Percentiles rank a stretch among this genome's conserved stretches.
Evolutionary conservation across 495 filamentous ascomycete species (phyloP).

Genomic region (Penicillium roqueforti): DNA sequence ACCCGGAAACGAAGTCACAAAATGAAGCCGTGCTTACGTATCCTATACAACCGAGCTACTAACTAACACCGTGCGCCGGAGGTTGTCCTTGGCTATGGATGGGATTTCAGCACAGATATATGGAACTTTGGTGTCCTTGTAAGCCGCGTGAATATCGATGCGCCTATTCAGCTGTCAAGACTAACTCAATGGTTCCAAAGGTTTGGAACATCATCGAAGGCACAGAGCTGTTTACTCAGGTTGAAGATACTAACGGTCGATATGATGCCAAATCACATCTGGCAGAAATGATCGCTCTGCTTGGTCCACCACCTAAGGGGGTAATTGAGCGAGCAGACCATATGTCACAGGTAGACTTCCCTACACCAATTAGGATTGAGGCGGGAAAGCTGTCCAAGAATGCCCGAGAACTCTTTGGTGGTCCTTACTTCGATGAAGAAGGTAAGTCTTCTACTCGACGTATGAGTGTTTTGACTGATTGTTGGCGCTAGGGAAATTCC

Average conservation of each 20-base stretch:
- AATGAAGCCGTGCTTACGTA: neutral
- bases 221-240: slow-evolving; percentile 42
- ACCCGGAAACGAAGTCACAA: too few relatives aligned
- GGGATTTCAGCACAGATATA: slow-evolving; percentile 41
- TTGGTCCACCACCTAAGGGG: slow-evolving; percentile 38
- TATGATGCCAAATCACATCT: slow-evolving; percentile 41
- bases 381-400: too few relatives aligned
- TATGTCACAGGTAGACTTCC: too few relatives aligned
- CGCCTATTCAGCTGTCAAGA: too few relatives aligned
- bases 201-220: slow-evolving; percentile 50
- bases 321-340: too few relatives aligned
- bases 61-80: slow-evolving; percentile 48
- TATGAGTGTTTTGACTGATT: slow-evolving; percentile 9
- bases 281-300: slow-evolving; percentile 44
- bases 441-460: too few relatives aligned
- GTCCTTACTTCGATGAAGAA: too few relatives aligned
- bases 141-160: slow-evolving; percentile 12
- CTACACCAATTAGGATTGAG: too few relatives aligned
- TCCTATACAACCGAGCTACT: slow-evolving; percentile 42
- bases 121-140: slow-evolving; percentile 51
- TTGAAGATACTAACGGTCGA: slow-evolving; percentile 25
- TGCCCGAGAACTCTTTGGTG: too few relatives aligned
- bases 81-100: slow-evolving; percentile 42
- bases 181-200: slow-evolving; percentile 9
- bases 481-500: slow-evolving; percentile 23